A percentile compares a stretch with the other conserved stretches of the same genome.
phyloP scores from a whole-genome alignment of 768 basidiomycete genomes.

The Lyophyllum semitale region DNA sequence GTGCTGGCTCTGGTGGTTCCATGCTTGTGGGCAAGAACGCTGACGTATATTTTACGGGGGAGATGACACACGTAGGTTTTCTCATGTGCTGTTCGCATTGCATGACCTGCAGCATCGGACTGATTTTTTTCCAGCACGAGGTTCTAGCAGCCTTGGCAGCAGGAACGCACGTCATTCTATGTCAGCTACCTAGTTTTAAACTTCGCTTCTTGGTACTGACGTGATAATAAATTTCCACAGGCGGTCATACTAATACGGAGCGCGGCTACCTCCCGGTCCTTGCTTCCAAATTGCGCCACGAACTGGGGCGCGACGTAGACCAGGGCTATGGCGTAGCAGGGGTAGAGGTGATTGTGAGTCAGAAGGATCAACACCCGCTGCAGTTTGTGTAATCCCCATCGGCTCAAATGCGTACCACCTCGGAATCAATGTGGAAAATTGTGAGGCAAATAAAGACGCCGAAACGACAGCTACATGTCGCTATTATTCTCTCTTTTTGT shows the following conservation, averaged over 20 bases:
- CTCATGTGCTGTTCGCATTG: slow-evolving; percentile 1
- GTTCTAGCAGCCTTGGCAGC: slow-evolving; percentile 77
- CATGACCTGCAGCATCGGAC: slow-evolving; percentile 9
- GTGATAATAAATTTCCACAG: slow-evolving; percentile 33
- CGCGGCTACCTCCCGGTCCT: slow-evolving; percentile 86
- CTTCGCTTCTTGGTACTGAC: slow-evolving; percentile 23
- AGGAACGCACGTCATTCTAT: slow-evolving; percentile 82
- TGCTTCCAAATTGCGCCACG: slow-evolving; percentile 57
- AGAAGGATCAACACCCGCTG: slow-evolving; percentile 75
- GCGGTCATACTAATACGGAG: slow-evolving; percentile 94
- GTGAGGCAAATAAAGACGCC: not conserved
- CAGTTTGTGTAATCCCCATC: slow-evolving; percentile 51
- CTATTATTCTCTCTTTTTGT: not conserved
- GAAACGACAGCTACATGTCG: not conserved
- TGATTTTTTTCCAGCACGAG: slow-evolving; percentile 64
- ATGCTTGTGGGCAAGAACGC: slow-evolving; percentile 72
- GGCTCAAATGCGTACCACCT: not conserved
- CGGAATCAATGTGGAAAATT: not conserved
- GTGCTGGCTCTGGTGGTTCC: slow-evolving; percentile 87
- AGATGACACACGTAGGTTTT: slow-evolving; percentile 80
- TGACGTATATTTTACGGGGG: slow-evolving; percentile 91
- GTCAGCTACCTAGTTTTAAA: slow-evolving; percentile 50
- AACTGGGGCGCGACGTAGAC: slow-evolving; percentile 43
- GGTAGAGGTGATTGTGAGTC: slow-evolving; percentile 71
- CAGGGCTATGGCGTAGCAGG: slow-evolving; percentile 35